These are phyloP conservation scores for Fusarium aywerte DNA, from an alignment of 2,329 filamentous ascomycete genomes.

Conservation along the genomic window DNA sequence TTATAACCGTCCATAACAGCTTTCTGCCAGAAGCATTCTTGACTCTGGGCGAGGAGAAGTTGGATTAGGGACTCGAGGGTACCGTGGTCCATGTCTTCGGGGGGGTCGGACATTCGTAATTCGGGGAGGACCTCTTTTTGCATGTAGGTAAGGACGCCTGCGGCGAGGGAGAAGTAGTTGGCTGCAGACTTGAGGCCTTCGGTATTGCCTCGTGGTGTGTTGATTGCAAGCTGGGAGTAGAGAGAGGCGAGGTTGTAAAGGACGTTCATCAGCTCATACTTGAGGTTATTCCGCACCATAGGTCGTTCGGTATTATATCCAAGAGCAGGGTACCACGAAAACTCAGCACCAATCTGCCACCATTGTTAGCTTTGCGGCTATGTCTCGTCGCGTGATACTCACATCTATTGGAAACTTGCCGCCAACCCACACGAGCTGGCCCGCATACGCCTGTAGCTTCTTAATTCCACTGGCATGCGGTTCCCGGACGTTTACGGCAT, in stretches of 20 bases:
- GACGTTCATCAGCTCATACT: slow-evolving; percentile 90
- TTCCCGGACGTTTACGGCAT: slow-evolving; percentile 90
- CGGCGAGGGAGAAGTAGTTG: slow-evolving; percentile 88
- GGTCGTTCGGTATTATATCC: slow-evolving; percentile 88
- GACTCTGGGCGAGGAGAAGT: slow-evolving; percentile 88
- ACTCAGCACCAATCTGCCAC: slow-evolving; percentile 85
- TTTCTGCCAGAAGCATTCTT: slow-evolving; percentile 99
- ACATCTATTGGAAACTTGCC: slow-evolving; percentile 98
- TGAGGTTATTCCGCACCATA: slow-evolving; percentile 71
- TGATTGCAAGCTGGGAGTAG: slow-evolving; percentile 90
- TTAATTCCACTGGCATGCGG: slow-evolving; percentile 86
- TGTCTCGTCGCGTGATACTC: slow-evolving; percentile 22
- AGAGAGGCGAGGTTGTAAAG: slow-evolving; percentile 93
- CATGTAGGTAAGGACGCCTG: slow-evolving; percentile 84
- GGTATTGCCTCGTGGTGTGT: slow-evolving; percentile 78
- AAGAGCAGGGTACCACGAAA: slow-evolving; percentile 93
- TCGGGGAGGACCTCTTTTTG: slow-evolving; percentile 82
- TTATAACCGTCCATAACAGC: slow-evolving; percentile 94
- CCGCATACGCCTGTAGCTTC: slow-evolving; percentile 91
- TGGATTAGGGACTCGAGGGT: slow-evolving; percentile 86
- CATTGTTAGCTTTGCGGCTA: slow-evolving; percentile 11
- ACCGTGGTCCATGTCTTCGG: slow-evolving; percentile 93
- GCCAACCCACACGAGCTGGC: slow-evolving; percentile 90
- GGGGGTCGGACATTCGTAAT: slow-evolving; percentile 80
- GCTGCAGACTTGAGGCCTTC: slow-evolving; percentile 90